These are phyloP conservation scores for Coniferiporia weirii DNA, from an alignment of 1,284 basidiomycete species.

Conservation along the genomic window DNA sequence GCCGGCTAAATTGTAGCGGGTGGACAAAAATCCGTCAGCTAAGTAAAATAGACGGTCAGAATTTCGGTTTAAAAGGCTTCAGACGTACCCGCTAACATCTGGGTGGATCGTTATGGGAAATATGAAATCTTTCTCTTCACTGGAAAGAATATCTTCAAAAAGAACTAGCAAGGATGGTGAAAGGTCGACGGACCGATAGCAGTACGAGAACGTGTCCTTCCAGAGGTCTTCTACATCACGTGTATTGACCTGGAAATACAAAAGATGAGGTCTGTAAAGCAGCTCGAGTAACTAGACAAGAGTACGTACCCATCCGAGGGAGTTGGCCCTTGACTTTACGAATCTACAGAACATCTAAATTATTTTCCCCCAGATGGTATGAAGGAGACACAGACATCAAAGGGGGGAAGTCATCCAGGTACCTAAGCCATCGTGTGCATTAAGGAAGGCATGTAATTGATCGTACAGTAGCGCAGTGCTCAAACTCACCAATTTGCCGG, in stretches of 20 bases:
- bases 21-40: background rate
- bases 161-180: background rate
- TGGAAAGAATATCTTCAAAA: constrained; percentile 22
- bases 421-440: constrained; percentile 30
- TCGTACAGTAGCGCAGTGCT: background rate
- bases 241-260: constrained; percentile 49
- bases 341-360: constrained; percentile 38
- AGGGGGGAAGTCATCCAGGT: constrained; percentile 64
- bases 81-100: constrained; percentile 63
- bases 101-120: constrained; percentile 78
- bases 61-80: constrained; percentile 21
- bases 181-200: constrained; percentile 41
- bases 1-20: constrained; percentile 29
- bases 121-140: constrained; percentile 67
- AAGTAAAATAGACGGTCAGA: background rate
- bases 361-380: background rate
- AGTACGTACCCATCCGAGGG: constrained; percentile 57
- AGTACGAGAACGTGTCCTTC: constrained; percentile 72
- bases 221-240: constrained; percentile 69
- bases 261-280: background rate
- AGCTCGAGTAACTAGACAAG: background rate
- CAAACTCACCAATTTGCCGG: constrained; percentile 58
- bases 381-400: constrained; percentile 47
- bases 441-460: too few species aligned
- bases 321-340: constrained; percentile 60